Conservation (phyloP, 768 basidiomycete genomes). For the Boletus reticuloceps region DNA sequence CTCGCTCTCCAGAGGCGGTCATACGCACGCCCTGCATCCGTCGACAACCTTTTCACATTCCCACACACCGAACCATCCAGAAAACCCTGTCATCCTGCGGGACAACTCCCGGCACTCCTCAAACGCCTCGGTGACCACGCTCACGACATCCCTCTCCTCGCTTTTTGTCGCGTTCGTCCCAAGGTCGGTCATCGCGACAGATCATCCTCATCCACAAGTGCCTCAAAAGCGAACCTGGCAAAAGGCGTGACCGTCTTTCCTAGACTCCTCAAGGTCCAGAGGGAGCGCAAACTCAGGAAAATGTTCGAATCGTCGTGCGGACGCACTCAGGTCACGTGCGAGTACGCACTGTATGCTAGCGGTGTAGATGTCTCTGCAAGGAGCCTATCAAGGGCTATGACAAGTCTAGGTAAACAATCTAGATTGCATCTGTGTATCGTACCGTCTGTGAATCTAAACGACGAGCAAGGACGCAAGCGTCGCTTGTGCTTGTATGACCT, state of each 20-base stretch:
- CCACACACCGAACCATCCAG: no score
- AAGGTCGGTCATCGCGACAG: conserved; percentile 74
- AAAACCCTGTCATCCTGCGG: conserved; percentile 46
- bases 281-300: conserved; percentile 40
- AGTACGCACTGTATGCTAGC: conserved; percentile 58
- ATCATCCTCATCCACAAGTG: conserved; percentile 86
- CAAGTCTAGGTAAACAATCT: conserved; percentile 12
- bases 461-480: conserved; percentile 79
- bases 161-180: conserved; percentile 85
- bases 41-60: no score
- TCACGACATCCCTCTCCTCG: conserved; percentile 54
- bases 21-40: no score
- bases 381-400: not conserved
- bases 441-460: conserved; percentile 41
- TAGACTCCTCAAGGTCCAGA: conserved; percentile 74
- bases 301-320: conserved; percentile 70
- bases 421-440: conserved; percentile 21
- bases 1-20: no score
- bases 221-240: conserved; percentile 69
- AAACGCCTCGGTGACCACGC: conserved; percentile 45
- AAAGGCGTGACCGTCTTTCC: conserved; percentile 85
- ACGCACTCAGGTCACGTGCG: conserved; percentile 85
- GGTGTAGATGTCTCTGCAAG: conserved; percentile 3
- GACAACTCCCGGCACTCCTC: conserved; percentile 73
- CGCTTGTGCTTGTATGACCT: conserved; percentile 85